These are phyloP conservation scores for Botrytis medusae DNA, from an alignment of 2,329 filamentous ascomycete species.

Conservation along the genomic window DNA sequence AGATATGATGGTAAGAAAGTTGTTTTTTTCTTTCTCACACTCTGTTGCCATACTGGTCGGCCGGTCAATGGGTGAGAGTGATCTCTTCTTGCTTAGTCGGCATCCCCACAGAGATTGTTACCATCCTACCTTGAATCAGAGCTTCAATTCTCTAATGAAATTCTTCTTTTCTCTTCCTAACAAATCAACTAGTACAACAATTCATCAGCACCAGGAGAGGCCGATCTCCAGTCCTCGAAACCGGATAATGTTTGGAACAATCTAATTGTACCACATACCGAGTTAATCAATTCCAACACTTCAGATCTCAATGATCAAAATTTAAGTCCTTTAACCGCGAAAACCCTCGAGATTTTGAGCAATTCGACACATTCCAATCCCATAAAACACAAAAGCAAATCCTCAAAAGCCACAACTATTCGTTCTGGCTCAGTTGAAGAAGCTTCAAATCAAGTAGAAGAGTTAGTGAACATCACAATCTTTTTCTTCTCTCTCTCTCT, in stretches of 20 bases:
- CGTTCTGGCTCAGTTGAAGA: conserved; percentile 4
- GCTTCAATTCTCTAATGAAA: neutral
- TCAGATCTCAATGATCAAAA: neutral
- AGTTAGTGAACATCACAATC: neutral
- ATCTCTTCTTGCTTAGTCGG: conserved; percentile 2
- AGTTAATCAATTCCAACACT: neutral
- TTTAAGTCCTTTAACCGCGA: neutral
- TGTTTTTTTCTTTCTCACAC: neutral
- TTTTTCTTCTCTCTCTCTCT: neutral
- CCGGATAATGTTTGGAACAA: neutral
- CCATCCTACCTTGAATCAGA: neutral
- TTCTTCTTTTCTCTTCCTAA: neutral
- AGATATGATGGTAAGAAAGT: conserved; percentile 10
- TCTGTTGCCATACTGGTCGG: neutral
- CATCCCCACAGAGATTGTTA: neutral
- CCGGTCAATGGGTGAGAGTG: neutral
- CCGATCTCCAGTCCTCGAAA: neutral
- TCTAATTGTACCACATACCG: neutral
- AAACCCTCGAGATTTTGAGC: conserved; percentile 1
- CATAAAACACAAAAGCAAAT: neutral
- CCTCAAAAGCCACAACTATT: neutral
- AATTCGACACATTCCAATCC: neutral
- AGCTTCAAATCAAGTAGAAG: neutral
- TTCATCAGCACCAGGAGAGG: neutral
- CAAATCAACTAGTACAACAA: neutral